Evolutionary conservation across 495 filamentous ascomycete species (phyloP).

Genomic region (Hypoxylon crocopeplum): DNA sequence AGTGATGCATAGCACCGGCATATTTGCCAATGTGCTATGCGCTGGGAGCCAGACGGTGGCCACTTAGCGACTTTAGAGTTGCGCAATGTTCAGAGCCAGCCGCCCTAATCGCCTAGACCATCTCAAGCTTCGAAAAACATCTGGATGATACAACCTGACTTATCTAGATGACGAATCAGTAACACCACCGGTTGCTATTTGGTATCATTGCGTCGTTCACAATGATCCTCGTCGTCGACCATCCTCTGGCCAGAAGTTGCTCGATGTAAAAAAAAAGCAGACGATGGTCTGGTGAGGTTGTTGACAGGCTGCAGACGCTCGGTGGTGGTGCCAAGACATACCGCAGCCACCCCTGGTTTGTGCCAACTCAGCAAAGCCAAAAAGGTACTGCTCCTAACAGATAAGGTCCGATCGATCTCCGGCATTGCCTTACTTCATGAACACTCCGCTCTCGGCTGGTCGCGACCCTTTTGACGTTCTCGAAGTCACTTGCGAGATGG

Average conservation of each 20-base stretch:
- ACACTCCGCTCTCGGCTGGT: conserved; percentile 35
- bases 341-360: conserved; percentile 24
- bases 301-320: conserved; percentile 21
- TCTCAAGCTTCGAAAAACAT: conserved; percentile 11
- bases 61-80: neutral
- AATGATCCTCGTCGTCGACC: conserved; percentile 4
- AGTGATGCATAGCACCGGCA: conserved; percentile 1
- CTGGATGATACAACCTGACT: conserved; percentile 9
- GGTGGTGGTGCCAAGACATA: conserved; percentile 25
- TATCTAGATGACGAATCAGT: conserved; percentile 14
- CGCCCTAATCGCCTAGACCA: neutral
- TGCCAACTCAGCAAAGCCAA: conserved; percentile 36
- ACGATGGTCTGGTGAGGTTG: conserved; percentile 21
- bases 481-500: conserved; percentile 10
- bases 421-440: conserved; percentile 29
- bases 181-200: conserved; percentile 5
- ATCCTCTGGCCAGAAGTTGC: conserved; percentile 6
- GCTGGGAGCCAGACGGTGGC: neutral
- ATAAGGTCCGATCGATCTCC: conserved; percentile 37
- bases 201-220: conserved; percentile 14
- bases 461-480: conserved; percentile 14
- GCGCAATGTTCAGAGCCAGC: conserved; percentile 3
- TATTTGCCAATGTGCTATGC: neutral
- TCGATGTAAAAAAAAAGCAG: conserved; percentile 7
- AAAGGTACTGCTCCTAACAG: conserved; percentile 12